Percentiles rank a stretch among this genome's conserved stretches.
phyloP scores from a whole-genome alignment of 1,284 basidiomycete species.

The Ustilago tritici region DNA sequence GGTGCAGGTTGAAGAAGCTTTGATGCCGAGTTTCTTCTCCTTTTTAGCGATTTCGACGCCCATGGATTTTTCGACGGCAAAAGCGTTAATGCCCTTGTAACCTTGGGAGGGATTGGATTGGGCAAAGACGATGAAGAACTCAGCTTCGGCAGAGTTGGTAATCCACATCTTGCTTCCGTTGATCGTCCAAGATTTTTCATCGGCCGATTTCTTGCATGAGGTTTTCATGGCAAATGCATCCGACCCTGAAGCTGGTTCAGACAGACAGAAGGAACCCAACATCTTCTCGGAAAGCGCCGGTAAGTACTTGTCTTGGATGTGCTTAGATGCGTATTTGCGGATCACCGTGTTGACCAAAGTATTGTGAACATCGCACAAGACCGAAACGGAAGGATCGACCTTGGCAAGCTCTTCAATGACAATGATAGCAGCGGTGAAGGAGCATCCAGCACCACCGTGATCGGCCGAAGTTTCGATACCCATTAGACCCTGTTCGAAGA shows the following conservation, averaged over 20 bases:
- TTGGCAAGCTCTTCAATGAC: conserved; percentile 97
- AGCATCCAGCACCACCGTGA: conserved; percentile 86
- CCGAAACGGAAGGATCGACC: conserved; percentile 94
- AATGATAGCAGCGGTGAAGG: conserved; percentile 95
- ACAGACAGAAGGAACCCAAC: conserved; percentile 95
- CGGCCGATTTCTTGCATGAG: conserved; percentile 83
- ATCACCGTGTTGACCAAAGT: conserved; percentile 85
- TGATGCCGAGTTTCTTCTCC: conserved; percentile 97
- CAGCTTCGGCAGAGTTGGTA: conserved; percentile 96
- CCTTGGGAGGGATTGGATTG: conserved; percentile 94
- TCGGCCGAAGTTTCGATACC: conserved; percentile 91
- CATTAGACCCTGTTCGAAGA: conserved; percentile 99
- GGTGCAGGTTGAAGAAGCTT: conserved; percentile 95
- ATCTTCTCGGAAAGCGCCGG: conserved; percentile 83
- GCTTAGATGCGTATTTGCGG: conserved; percentile 85
- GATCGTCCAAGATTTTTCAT: conserved; percentile 78
- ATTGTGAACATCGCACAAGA: conserved; percentile 97
- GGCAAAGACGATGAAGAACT: conserved; percentile 87
- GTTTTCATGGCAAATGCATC: conserved; percentile 98
- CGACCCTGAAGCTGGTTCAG: conserved; percentile 90
- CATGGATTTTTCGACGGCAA: conserved; percentile 95
- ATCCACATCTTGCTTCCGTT: conserved; percentile 99
- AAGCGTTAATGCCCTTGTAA: conserved; percentile 99
- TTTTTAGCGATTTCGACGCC: conserved; percentile 98
- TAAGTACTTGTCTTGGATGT: conserved; percentile 89